Conservation (phyloP, 805 yeast species). For the Pichia occidentalis region DNA sequence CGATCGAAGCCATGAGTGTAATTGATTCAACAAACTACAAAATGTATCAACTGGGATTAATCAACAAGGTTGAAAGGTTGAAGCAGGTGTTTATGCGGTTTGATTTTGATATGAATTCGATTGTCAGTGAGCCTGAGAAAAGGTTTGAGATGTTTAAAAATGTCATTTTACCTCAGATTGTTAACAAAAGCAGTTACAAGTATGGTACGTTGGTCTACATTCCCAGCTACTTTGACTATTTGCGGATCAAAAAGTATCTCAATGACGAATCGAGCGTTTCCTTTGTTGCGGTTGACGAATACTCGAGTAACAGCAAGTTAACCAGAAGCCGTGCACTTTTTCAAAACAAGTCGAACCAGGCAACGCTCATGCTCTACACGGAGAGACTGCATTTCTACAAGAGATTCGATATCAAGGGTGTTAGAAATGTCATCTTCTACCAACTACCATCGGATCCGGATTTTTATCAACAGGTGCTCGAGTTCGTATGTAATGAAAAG, state of each 20-base stretch:
- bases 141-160: slow-evolving; percentile 77
- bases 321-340: slow-evolving; percentile 68
- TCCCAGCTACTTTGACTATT: slow-evolving; percentile 81
- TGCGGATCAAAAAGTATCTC: slow-evolving; percentile 68
- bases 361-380: slow-evolving; percentile 71
- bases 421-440: slow-evolving; percentile 73
- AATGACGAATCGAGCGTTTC: slow-evolving; percentile 54
- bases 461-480: slow-evolving; percentile 72
- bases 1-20: slow-evolving; percentile 33
- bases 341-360: slow-evolving; percentile 32
- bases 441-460: slow-evolving; percentile 79
- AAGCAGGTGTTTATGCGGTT: slow-evolving; percentile 70
- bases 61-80: slow-evolving; percentile 39
- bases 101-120: slow-evolving; percentile 37
- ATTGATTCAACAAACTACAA: slow-evolving; percentile 53
- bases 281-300: slow-evolving; percentile 76
- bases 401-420: slow-evolving; percentile 79
- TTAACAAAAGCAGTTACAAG: slow-evolving; percentile 52
- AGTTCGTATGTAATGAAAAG: slow-evolving; percentile 52
- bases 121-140: slow-evolving; percentile 68
- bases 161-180: slow-evolving; percentile 64
- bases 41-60: slow-evolving; percentile 24
- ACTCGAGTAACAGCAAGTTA: slow-evolving; percentile 64
- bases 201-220: slow-evolving; percentile 75
- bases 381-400: slow-evolving; percentile 92